phyloP scores from a whole-genome alignment of 2,329 filamentous ascomycete genomes.

The Colletotrichum sp. region DNA sequence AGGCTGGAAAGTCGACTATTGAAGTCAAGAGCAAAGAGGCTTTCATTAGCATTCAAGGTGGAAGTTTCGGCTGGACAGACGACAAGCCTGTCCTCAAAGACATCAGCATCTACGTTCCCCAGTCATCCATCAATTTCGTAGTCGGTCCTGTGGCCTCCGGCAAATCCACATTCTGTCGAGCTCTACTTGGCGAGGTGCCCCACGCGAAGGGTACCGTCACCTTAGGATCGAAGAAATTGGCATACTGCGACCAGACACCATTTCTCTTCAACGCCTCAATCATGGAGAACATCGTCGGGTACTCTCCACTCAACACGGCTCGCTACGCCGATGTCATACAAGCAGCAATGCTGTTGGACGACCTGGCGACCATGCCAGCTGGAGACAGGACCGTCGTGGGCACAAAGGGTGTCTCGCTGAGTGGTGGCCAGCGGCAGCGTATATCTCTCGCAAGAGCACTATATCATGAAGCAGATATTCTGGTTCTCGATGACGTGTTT shows the following conservation, averaged over 20 bases:
- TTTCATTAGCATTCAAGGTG: background rate
- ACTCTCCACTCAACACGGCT: constrained; percentile 29
- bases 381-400: constrained; percentile 44
- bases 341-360: constrained; percentile 33
- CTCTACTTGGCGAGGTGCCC: constrained; percentile 35
- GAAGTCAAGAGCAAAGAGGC: background rate
- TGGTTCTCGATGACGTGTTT: background rate
- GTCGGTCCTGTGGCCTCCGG: constrained; percentile 41
- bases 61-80: constrained; percentile 29
- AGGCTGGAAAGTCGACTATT: background rate
- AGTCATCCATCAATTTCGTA: constrained; percentile 33
- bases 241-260: constrained; percentile 35
- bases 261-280: constrained; percentile 38
- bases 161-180: constrained; percentile 41
- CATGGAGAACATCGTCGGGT: constrained; percentile 41
- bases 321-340: constrained; percentile 39
- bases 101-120: constrained; percentile 23
- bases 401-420: constrained; percentile 42
- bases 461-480: background rate
- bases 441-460: constrained; percentile 18
- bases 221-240: constrained; percentile 20
- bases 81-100: constrained; percentile 22
- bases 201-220: constrained; percentile 17
- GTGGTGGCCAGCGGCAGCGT: constrained; percentile 44
- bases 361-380: constrained; percentile 33